A percentile compares a stretch with the other conserved stretches of the same genome.
These are phyloP conservation scores for Medakamo hakoo DNA, from an alignment of 139 green algal genomes.

Conservation along the genomic window DNA sequence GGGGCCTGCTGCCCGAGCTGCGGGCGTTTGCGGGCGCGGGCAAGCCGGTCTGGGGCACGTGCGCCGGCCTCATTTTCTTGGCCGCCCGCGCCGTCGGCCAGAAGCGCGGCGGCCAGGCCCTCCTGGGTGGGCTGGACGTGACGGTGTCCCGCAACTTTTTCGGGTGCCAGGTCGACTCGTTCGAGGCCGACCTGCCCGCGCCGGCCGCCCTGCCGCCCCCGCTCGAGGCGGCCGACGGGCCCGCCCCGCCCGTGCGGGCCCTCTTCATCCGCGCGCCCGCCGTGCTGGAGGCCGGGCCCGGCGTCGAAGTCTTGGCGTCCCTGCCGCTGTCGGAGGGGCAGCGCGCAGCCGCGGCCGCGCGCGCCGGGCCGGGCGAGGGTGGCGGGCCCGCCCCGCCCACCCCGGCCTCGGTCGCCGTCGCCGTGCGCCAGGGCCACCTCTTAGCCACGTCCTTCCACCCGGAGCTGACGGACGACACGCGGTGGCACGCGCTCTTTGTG, in stretches of 20 bases:
- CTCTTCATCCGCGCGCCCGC: conserved; percentile 82
- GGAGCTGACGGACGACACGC: conserved; percentile 78
- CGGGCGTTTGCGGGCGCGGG: conserved; percentile 28
- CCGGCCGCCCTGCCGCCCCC: conserved; percentile 27
- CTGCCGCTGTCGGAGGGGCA: conserved; percentile 50
- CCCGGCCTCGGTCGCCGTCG: conserved; percentile 52
- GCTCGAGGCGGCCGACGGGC: background rate
- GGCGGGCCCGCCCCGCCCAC: background rate
- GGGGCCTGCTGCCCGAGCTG: conserved; percentile 59
- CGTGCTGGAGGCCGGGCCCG: conserved; percentile 49
- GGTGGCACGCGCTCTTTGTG: conserved; percentile 77
- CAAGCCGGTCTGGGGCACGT: conserved; percentile 89
- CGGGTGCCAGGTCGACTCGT: conserved; percentile 84
- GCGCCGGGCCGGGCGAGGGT: conserved; percentile 10
- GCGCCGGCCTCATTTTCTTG: conserved; percentile 95
- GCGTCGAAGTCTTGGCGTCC: conserved; percentile 69
- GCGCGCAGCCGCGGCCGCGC: conserved; percentile 9
- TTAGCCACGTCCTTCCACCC: conserved; percentile 95
- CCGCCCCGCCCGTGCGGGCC: conserved; percentile 8
- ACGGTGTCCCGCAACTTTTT: conserved; percentile 95
- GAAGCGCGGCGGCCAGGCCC: conserved; percentile 84
- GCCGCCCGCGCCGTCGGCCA: conserved; percentile 44
- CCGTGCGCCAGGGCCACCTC: conserved; percentile 59
- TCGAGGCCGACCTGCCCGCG: conserved; percentile 66
- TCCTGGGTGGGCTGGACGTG: conserved; percentile 86